A percentile compares a stretch with the other conserved stretches of the same genome.
phyloP scores from a whole-genome alignment of 371 early-diverging fungal genomes.

The Vairimorpha necatrix region DNA sequence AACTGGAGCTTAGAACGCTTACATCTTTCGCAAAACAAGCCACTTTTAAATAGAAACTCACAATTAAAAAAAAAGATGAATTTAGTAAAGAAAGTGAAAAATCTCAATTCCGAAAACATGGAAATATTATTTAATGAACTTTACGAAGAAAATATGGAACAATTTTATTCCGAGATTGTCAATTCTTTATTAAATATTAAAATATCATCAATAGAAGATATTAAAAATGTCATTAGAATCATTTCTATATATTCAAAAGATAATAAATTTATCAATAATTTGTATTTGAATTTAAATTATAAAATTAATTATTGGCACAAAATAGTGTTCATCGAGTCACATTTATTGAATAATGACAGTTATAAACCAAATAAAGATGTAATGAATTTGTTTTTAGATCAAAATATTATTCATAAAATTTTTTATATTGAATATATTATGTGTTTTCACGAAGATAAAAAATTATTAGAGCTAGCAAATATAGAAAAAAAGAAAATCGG shows the following conservation, averaged over 20 bases:
- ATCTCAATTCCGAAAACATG: conserved; percentile 12
- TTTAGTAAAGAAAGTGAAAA: conserved; percentile 44
- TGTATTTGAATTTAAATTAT: neutral
- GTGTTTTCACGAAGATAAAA: neutral
- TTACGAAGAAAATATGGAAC: conserved; percentile 38
- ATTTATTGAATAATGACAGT: neutral
- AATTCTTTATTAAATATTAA: conserved; percentile 13
- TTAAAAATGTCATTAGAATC: conserved; percentile 23
- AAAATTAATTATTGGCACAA: conserved; percentile 13
- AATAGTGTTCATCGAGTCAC: neutral
- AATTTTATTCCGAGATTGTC: conserved; percentile 45
- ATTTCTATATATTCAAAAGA: conserved; percentile 15
- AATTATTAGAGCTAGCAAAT: neutral
- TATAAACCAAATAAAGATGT: neutral
- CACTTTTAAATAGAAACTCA: conserved; percentile 18
- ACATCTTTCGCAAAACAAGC: neutral
- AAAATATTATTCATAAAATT: neutral
- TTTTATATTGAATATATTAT: conserved; percentile 20
- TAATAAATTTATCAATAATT: neutral
- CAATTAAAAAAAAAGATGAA: conserved; percentile 41
- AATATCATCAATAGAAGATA: conserved; percentile 1
- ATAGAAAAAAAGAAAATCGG: neutral
- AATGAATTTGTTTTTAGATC: conserved; percentile 3
- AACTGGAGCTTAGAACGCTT: conserved; percentile 29
- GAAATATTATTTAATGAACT: conserved; percentile 18